These are phyloP conservation scores for Termitomyces sp. DNA, from an alignment of 768 basidiomycete species.

Conservation along the genomic window DNA sequence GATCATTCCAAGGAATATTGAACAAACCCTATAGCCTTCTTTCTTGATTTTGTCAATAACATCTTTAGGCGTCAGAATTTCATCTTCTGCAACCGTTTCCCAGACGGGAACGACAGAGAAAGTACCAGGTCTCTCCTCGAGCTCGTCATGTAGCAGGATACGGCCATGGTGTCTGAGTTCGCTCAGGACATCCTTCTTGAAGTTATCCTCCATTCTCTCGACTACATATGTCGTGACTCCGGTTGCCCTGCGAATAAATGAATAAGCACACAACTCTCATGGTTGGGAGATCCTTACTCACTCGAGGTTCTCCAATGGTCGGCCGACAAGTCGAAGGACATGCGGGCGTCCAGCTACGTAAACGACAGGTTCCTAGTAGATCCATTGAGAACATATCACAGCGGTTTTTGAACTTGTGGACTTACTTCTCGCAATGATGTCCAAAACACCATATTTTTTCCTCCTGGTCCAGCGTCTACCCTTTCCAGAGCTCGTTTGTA, in stretches of 20 bases:
- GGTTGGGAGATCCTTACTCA: conserved; percentile 33
- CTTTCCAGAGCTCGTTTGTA: conserved; percentile 71
- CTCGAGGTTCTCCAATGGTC: conserved; percentile 94
- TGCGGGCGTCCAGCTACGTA: conserved; percentile 86
- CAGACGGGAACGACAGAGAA: conserved; percentile 93
- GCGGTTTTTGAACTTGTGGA: not conserved
- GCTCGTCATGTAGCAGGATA: conserved; percentile 90
- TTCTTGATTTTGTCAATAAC: conserved; percentile 68
- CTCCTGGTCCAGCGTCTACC: conserved; percentile 78
- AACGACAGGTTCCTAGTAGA: conserved; percentile 78
- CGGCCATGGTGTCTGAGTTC: conserved; percentile 78
- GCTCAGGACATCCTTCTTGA: conserved; percentile 82
- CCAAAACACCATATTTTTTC: conserved; percentile 77
- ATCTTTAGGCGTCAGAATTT: conserved; percentile 85
- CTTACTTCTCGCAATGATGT: conserved; percentile 88
- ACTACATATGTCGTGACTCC: conserved; percentile 89
- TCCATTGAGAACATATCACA: not conserved
- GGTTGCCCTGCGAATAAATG: conserved; percentile 58
- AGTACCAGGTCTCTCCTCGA: conserved; percentile 85
- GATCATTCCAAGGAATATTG: not conserved
- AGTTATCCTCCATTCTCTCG: conserved; percentile 82
- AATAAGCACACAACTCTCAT: not conserved
- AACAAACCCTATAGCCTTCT: conserved; percentile 68
- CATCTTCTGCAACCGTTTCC: conserved; percentile 78
- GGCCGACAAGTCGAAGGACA: conserved; percentile 81